Base-by-base conservation (phyloP, 805 yeast species). In the Zygosaccharomyces kombuchaensis region DNA sequence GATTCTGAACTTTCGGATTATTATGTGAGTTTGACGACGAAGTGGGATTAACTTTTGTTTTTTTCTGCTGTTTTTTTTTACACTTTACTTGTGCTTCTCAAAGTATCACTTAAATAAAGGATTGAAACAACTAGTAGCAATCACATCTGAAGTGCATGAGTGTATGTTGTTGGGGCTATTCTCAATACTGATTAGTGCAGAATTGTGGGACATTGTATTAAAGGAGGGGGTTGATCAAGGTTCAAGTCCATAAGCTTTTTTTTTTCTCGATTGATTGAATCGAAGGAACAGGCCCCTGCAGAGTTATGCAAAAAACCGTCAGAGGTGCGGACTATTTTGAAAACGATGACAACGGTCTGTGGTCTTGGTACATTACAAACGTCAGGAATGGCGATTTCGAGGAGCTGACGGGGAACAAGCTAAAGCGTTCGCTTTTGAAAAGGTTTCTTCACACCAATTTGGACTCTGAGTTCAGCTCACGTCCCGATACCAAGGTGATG, bases 281-380 rank as follows among this genome's bases (percentile, higher is more conserved):
- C 21, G 19, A 36, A 38, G 41, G 22, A 38, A 12, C 17, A 14
- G 34, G 34, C 41, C 29, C 23, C 16, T 26, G 10, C 14, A 17
- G 41, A 38, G 41, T 27, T n/a, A 59, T 62, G 65, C 61, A 54
- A 25, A 54, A 44, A 23, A 52, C 64, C 7, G 55, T 63, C 16
- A 57, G 60, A 40, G 64, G 66, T 6, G 56, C 56, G 7, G 63
- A 64, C 31, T 56, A 59, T 32, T 60, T 54, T 36, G 67, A 61
- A 23, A 60, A 65, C 38, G 65, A 62, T 43, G 60, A 60, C 22
- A 62, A 66, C 42, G 68, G 64, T 10, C 50, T 67, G 14, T 66
- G 69, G 67, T 58, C 67, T 14, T 68, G 72, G 72, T 68, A 66
- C 48, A 40, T 68, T 25, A 41, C 58, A n/a, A 65, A 65, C 38